Percentiles rank a stretch among this genome's conserved stretches.
These are phyloP conservation scores for Yarrowia yakushimensis DNA, from an alignment of 805 yeast species.

Conservation along the genomic window DNA sequence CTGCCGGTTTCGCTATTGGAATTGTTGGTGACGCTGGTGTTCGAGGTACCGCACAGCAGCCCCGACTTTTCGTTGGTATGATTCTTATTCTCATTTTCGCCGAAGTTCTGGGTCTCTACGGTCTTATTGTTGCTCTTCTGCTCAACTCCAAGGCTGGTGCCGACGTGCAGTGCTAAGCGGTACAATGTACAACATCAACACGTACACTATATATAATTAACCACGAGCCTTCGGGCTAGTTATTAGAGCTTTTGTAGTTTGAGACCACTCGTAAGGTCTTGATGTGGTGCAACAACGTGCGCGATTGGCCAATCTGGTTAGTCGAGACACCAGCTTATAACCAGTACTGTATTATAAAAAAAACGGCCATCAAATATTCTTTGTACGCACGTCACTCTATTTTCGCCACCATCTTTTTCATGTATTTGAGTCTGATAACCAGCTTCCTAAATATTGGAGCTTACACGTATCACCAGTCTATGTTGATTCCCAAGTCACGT, in stretches of 20 bases:
- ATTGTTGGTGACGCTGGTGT: constrained; percentile 99
- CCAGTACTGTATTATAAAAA: too few relatives aligned
- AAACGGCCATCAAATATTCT: too few relatives aligned
- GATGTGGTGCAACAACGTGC: background rate
- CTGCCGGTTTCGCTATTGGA: constrained; percentile 99
- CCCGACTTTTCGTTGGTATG: constrained; percentile 97
- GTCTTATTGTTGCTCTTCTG: constrained; percentile 95
- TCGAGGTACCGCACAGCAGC: constrained; percentile 97
- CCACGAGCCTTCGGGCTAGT: constrained; percentile 15
- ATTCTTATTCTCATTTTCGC: constrained; percentile 97
- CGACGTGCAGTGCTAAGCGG: constrained; percentile 71
- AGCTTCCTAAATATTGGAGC: background rate
- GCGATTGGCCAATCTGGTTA: background rate
- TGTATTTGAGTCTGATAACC: too few relatives aligned
- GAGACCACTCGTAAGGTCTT: background rate
- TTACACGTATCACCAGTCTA: background rate
- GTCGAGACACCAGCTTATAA: background rate
- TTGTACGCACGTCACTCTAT: too few relatives aligned
- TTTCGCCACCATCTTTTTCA: too few relatives aligned
- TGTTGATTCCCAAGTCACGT: background rate
- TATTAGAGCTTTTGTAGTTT: background rate
- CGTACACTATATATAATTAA: constrained; percentile 20
- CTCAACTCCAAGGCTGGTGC: constrained; percentile 97
- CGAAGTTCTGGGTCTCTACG: constrained; percentile 97
- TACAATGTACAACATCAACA: background rate